phyloP scores from a whole-genome alignment of 495 filamentous ascomycete genomes.

The Recurvomyces mirabilis region DNA sequence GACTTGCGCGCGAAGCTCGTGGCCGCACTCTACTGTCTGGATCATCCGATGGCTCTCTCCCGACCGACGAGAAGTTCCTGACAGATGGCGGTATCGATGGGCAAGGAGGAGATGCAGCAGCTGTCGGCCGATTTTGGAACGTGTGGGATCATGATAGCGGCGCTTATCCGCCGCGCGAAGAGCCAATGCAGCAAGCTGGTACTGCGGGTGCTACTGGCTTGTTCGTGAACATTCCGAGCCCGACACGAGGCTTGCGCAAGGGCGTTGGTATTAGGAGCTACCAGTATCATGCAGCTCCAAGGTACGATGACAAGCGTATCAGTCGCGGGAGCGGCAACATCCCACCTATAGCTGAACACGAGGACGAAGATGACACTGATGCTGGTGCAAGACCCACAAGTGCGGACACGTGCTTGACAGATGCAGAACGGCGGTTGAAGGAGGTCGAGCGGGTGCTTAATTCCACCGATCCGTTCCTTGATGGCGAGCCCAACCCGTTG shows the following conservation, averaged over 20 bases:
- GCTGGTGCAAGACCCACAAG: slow-evolving; percentile 3
- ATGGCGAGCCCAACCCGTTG: slow-evolving; percentile 29
- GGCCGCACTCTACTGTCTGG: slow-evolving; percentile 42
- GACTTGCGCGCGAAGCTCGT: slow-evolving; percentile 34
- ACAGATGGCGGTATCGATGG: slow-evolving; percentile 10
- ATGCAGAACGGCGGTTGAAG: slow-evolving; percentile 21
- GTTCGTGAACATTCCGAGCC: slow-evolving; percentile 44
- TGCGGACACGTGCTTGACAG: slow-evolving; percentile 2
- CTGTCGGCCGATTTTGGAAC: slow-evolving; percentile 17
- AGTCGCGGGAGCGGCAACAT: slow-evolving; percentile 40
- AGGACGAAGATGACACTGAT: slow-evolving; percentile 51
- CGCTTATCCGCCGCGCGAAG: background rate
- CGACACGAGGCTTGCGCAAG: slow-evolving; percentile 39
- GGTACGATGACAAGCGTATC: slow-evolving; percentile 39
- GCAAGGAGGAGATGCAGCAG: slow-evolving; percentile 10
- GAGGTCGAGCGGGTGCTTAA: slow-evolving; percentile 27
- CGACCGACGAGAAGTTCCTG: background rate
- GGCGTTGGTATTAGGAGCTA: slow-evolving; percentile 34
- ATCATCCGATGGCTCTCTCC: slow-evolving; percentile 15
- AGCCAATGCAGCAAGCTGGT: slow-evolving; percentile 33
- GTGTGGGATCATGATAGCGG: slow-evolving; percentile 7
- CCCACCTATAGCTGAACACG: slow-evolving; percentile 58
- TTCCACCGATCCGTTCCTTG: slow-evolving; percentile 16
- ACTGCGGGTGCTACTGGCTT: slow-evolving; percentile 37
- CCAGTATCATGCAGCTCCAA: slow-evolving; percentile 33